Base-by-base conservation (phyloP, 306 rosid genomes). In the Dryas drummondii region DNA sequence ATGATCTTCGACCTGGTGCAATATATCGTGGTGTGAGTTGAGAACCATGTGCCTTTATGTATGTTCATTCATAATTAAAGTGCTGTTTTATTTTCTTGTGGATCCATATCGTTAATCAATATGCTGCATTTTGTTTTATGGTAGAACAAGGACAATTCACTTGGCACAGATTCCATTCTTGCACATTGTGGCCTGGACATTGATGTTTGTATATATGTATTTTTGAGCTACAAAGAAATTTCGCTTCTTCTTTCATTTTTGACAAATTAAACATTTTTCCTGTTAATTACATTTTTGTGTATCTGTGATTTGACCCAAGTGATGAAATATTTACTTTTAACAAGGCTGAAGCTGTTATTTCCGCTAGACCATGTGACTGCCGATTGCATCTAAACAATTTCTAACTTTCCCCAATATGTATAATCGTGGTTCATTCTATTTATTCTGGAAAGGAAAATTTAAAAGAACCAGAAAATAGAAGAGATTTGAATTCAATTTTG, bases 1-100 rank as follows among this genome's bases (percentile, higher is more conserved):
- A 91, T 79, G 96, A 94, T 81, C 96, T 94, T 75, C 91, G 93
- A 44, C 94, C 94, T 41, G 96, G 91, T 79, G 96, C 90, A 52
- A 83, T 90, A 51, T 94, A 91, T 54, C 96, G 97, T 17, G 98
- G 98, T 57, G 82, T 85, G 72, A 89, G 63, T 80, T 93, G 89
- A 93, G 83, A 27, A 64, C 19, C 26, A 13, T 16, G 13, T 12
- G 15, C 51, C 16, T 37, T 61, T 16, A 14, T 70, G 37, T 4
- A 49, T 68, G 82, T 79, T 79, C 19, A 58, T 63, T 63, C 57
- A 56, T 41, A 68, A 73, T 71, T 50, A 37, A 19, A 72, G 50
- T 49, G 83, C 44, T 4, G 58, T 55, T 56, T 5, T 11, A 26
- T 27, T 61, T 71, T 76, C 48, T 66, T 78, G 19, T 65, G 69